A percentile compares a stretch with the other conserved stretches of the same genome.
Conservation (phyloP, 371 early-diverging fungal genomes). For the Mucor velutinosus region DNA sequence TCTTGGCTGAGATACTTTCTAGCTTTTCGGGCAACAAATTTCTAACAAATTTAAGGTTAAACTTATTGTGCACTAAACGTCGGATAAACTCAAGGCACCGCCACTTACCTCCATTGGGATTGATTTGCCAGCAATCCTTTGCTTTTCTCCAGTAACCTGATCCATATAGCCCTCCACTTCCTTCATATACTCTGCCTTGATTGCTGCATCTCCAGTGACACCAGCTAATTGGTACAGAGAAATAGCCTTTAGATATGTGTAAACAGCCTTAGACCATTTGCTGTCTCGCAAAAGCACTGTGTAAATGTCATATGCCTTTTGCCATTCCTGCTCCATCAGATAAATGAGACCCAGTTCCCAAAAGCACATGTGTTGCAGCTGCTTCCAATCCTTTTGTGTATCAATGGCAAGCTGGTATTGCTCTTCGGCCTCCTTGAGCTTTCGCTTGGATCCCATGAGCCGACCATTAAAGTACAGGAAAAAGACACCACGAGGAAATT, state of each 20-base stretch:
- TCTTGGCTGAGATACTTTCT: constrained; percentile 66
- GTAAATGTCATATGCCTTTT: constrained; percentile 54
- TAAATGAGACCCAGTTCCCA: constrained; percentile 71
- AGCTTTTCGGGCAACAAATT: constrained; percentile 76
- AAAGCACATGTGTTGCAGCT: constrained; percentile 74
- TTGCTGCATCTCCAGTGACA: constrained; percentile 8
- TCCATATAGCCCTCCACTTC: constrained; percentile 49
- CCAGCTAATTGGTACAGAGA: constrained; percentile 43
- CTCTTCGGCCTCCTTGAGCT: constrained; percentile 52
- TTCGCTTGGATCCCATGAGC: constrained; percentile 47
- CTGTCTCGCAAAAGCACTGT: constrained; percentile 63
- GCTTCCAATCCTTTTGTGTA: constrained; percentile 69
- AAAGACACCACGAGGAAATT: constrained; percentile 64
- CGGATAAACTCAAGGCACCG: background rate
- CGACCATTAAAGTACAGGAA: constrained; percentile 67
- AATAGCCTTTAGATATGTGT: constrained; percentile 65
- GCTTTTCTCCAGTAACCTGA: constrained; percentile 57
- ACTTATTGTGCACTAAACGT: background rate
- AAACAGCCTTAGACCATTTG: constrained; percentile 79
- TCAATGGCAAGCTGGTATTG: constrained; percentile 50
- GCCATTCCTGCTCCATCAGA: constrained; percentile 56
- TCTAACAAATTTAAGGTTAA: constrained; percentile 33
- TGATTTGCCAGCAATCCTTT: constrained; percentile 78
- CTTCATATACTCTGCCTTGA: constrained; percentile 17
- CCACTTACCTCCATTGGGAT: constrained; percentile 69